Conservation (phyloP, 192 early-diverging fungal genomes). For the Backusella morwellensis region DNA sequence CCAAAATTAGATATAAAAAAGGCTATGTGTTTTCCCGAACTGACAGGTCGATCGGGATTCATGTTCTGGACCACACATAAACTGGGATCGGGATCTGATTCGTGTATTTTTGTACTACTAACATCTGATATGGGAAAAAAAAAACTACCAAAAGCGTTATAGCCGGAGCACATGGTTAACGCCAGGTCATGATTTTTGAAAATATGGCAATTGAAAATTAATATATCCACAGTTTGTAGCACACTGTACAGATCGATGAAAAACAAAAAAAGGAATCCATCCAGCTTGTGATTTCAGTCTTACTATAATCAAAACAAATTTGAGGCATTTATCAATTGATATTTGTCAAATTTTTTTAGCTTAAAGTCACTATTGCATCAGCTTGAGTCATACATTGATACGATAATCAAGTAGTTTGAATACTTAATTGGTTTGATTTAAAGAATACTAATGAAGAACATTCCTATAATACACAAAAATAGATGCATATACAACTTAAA, state of each 20-base stretch:
- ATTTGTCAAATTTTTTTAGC: background rate
- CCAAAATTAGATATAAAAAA: background rate
- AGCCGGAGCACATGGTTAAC: background rate
- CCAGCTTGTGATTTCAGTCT: background rate
- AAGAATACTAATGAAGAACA: background rate
- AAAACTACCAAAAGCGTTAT: background rate
- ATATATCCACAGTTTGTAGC: background rate
- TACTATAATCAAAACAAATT: background rate
- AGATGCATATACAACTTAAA: background rate
- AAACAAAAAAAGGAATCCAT: background rate
- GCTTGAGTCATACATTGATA: background rate
- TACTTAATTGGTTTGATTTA: background rate
- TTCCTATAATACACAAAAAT: background rate
- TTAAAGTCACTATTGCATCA: background rate
- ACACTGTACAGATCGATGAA: background rate
- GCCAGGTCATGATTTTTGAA: background rate
- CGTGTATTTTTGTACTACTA: background rate
- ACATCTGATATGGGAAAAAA: background rate
- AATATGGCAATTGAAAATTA: background rate
- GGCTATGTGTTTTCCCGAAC: constrained; percentile 1
- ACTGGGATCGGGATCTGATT: background rate
- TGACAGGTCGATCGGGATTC: background rate
- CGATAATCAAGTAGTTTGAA: background rate
- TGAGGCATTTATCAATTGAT: background rate
- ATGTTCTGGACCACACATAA: constrained; percentile 4